A percentile compares a stretch with the other conserved stretches of the same genome.
phyloP scores from a whole-genome alignment of 768 basidiomycete genomes.

The Russula compacta region DNA sequence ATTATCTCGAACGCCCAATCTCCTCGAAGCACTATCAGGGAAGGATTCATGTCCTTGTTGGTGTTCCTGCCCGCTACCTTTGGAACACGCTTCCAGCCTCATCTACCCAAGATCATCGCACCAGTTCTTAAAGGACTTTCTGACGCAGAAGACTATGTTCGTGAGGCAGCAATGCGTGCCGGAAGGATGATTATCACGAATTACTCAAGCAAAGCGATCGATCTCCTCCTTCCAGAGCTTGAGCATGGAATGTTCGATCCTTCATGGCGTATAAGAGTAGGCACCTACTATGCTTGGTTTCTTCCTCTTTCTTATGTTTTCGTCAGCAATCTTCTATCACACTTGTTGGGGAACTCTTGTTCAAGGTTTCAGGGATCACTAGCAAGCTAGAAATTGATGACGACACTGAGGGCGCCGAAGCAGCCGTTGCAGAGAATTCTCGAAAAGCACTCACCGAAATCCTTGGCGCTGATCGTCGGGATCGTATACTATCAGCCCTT shows the following conservation, averaged over 20 bases:
- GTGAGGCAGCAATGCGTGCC: constrained; percentile 97
- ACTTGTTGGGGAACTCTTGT: constrained; percentile 88
- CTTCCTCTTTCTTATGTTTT: constrained; percentile 14
- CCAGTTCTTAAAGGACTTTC: constrained; percentile 89
- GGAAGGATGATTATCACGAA: constrained; percentile 96
- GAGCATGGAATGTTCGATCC: constrained; percentile 93
- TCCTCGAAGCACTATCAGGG: constrained; percentile 81
- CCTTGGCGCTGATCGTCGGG: constrained; percentile 79
- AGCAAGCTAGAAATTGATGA: constrained; percentile 78
- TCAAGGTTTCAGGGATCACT: constrained; percentile 94
- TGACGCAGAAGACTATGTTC: constrained; percentile 89
- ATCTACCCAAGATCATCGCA: constrained; percentile 86
- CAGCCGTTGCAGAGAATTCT: constrained; percentile 63
- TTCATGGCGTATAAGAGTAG: constrained; percentile 88
- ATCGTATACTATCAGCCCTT: constrained; percentile 82
- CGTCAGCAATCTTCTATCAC: constrained; percentile 88
- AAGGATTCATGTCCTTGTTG: constrained; percentile 97
- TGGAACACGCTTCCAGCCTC: constrained; percentile 92
- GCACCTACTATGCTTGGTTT: constrained; percentile 23
- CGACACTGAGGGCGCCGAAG: constrained; percentile 67
- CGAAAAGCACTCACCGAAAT: constrained; percentile 80
- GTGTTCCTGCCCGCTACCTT: constrained; percentile 95
- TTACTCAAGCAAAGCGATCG: constrained; percentile 87
- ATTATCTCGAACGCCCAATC: constrained; percentile 89
- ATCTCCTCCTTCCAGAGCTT: constrained; percentile 86